phyloP scores from a whole-genome alignment of 345 rosid genomes.

The Schrenkiella parvula region DNA sequence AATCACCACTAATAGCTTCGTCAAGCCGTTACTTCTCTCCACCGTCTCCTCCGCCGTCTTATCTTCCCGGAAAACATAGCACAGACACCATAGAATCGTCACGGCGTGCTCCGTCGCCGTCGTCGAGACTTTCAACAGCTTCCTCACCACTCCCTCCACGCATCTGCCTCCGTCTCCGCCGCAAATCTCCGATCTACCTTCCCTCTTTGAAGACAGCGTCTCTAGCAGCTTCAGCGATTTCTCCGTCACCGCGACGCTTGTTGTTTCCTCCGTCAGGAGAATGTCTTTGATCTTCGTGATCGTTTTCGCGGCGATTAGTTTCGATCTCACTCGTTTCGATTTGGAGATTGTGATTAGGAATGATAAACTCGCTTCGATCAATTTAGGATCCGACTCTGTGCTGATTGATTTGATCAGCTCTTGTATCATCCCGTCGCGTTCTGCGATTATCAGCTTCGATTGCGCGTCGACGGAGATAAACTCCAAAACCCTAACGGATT shows the following conservation, averaged over 20 bases:
- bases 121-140: constrained; percentile 63
- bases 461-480: constrained; percentile 48
- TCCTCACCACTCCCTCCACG: constrained; percentile 60
- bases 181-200: constrained; percentile 60
- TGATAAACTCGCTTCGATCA: constrained; percentile 58
- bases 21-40: constrained; percentile 57
- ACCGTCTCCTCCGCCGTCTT: constrained; percentile 50
- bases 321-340: constrained; percentile 49
- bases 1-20: constrained; percentile 72
- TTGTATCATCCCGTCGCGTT: constrained; percentile 46
- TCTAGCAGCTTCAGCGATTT: constrained; percentile 70
- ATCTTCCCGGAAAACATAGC: constrained; percentile 59
- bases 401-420: constrained; percentile 41
- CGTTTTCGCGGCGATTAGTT: constrained; percentile 36
- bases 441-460: constrained; percentile 53
- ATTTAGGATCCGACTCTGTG: constrained; percentile 38
- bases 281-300: constrained; percentile 44
- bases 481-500: constrained; percentile 53
- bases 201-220: constrained; percentile 48
- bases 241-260: constrained; percentile 45
- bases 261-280: constrained; percentile 25
- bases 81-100: constrained; percentile 71
- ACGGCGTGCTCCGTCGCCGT: constrained; percentile 84
- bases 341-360: constrained; percentile 49
- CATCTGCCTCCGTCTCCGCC: constrained; percentile 31